Evolutionary conservation across 768 basidiomycete species (phyloP), one percentile per base, ranked within the genome.

Genomic region (Pulveroboletus sp.): DNA sequence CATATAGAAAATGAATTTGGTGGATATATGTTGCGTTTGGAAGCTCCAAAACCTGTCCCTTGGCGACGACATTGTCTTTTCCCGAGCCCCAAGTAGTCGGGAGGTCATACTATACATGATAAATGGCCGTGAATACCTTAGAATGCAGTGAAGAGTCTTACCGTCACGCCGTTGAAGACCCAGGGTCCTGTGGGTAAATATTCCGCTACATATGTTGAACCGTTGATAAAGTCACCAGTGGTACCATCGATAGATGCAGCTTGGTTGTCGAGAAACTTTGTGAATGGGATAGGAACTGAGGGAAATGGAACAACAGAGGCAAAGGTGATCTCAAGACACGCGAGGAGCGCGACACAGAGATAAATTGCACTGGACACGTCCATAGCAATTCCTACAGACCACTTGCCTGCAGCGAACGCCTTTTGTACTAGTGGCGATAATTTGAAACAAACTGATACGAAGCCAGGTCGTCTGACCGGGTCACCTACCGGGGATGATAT

Each of bases 1-100:
- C 68, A 53, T 79, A 79, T 8, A 79, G 51, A 42, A 78, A 64
- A 48, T 79, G 76, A 21, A 81, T 56, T 50, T 79, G 69, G 49
- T 80, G 79, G 1, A 71, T 65, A 50, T 60, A 69, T 0, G 68
- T 69, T 16, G 65, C 58, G 0, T 59, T 45, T 6, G 58, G 45
- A 17, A 75, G 60, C 6, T 61, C 50, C 13, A 80, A 40, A 4
- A 70, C 59, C 48, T 81, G 79, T 2, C 70, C 69, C 5, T 70
- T 49, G 14, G 75, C 67, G 24, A 79, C 57, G 21, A 77, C 62
- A 46, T 81, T 81, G 51, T 81, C 78, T 16, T 63, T 36, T 10
- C 48, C 56, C 10, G 38, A 34, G n/a, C 75, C 75, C 75, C 77
- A 77, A 1, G 56, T 41, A 8, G 56, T 39, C n/a, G 76, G 76